Evolutionary conservation across 495 filamentous ascomycete species (phyloP).

Genomic region (Aspergillus funiculosus): DNA sequence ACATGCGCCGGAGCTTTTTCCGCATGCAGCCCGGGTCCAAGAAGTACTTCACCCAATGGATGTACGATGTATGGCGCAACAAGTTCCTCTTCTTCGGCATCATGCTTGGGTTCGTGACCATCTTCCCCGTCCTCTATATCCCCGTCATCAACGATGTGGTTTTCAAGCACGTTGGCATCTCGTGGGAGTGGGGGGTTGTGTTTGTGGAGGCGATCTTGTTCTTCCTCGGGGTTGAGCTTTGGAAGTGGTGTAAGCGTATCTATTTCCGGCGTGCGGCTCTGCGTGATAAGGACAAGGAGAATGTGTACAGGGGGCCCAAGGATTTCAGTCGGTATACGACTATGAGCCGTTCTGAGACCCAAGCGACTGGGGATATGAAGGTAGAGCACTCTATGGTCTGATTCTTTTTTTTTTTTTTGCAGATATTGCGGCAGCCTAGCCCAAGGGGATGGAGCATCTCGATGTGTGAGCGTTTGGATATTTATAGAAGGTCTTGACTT

Average conservation of each 20-base stretch:
- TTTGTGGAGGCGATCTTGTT: slow-evolving; percentile 56
- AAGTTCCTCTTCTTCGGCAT: slow-evolving; percentile 66
- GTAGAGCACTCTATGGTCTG: slow-evolving; percentile 33
- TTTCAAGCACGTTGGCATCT: slow-evolving; percentile 65
- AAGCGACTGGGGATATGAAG: slow-evolving; percentile 28
- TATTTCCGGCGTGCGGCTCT: slow-evolving; percentile 38
- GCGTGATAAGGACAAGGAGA: slow-evolving; percentile 12
- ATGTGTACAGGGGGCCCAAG: slow-evolving; percentile 14
- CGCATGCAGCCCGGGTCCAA: slow-evolving; percentile 54
- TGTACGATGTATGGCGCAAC: slow-evolving; percentile 63
- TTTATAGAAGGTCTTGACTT: no score
- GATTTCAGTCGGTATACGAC: slow-evolving; percentile 37
- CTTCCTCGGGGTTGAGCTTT: slow-evolving; percentile 57
- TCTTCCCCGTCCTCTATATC: slow-evolving; percentile 68
- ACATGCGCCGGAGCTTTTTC: slow-evolving; percentile 64
- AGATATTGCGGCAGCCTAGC: no score
- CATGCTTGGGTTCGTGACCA: slow-evolving; percentile 60
- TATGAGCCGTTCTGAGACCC: slow-evolving; percentile 38
- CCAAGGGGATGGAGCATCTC: no score
- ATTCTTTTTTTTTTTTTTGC: slow-evolving; percentile 1
- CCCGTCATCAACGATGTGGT: slow-evolving; percentile 62
- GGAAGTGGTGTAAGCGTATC: slow-evolving; percentile 61
- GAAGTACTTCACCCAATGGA: slow-evolving; percentile 50
- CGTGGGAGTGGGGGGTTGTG: slow-evolving; percentile 67
- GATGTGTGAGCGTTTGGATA: no score